Conservation (phyloP, 768 basidiomycete species). For the Suillus variegatus region DNA sequence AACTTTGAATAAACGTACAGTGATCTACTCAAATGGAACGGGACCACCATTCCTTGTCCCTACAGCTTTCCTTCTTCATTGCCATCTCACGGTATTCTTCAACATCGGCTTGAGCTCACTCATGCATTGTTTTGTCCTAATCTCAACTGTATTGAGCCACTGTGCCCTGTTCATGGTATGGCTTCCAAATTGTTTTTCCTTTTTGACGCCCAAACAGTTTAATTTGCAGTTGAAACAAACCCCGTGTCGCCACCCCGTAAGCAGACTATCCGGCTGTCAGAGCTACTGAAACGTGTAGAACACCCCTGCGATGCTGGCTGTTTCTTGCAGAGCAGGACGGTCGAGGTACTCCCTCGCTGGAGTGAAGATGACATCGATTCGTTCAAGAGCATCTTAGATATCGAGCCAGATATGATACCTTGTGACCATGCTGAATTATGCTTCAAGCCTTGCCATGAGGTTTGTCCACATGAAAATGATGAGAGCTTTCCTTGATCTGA, state of each 20-base stretch:
- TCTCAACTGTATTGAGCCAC: conserved; percentile 49
- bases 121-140: conserved; percentile 52
- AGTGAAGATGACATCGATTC: conserved; percentile 37
- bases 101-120: conserved; percentile 36
- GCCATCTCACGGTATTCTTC: conserved; percentile 17
- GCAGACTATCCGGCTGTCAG: conserved; percentile 4
- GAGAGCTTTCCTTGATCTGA: not conserved
- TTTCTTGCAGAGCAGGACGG: conserved; percentile 20
- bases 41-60: conserved; percentile 24
- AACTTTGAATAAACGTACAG: conserved; percentile 21
- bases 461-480: conserved; percentile 20
- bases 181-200: conserved; percentile 5
- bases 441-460: conserved; percentile 62
- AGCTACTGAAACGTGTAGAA: conserved; percentile 11
- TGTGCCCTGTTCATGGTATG: conserved; percentile 53
- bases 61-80: conserved; percentile 13
- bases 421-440: conserved; percentile 60
- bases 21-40: conserved; percentile 31
- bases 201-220: conserved; percentile 15
- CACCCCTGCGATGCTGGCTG: conserved; percentile 30
- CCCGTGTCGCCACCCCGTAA: conserved; percentile 12
- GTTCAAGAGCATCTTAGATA: conserved; percentile 40
- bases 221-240: conserved; percentile 24
- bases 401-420: conserved; percentile 46
- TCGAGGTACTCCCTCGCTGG: conserved; percentile 38